A percentile compares a stretch with the other conserved stretches of the same genome.
phyloP scores from a whole-genome alignment of 31 red algal genomes.

The Porphyra umbilicalis region DNA sequence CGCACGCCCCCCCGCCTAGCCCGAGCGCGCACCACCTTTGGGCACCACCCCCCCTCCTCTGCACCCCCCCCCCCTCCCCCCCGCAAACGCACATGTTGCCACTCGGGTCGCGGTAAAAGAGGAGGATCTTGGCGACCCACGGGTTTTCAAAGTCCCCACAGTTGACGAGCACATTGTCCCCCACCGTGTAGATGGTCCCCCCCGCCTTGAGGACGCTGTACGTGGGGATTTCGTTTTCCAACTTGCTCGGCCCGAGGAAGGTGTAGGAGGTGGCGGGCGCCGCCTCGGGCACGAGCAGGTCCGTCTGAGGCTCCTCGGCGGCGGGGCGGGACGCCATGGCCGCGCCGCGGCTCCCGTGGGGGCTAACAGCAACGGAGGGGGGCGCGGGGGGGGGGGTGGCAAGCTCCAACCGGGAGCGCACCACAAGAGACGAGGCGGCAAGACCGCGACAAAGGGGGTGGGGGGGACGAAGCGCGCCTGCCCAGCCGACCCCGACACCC shows the following conservation, averaged over 20 bases:
- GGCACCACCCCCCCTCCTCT: background rate
- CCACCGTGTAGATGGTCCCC: background rate
- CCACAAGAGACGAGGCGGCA: too few species aligned
- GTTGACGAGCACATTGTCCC: background rate
- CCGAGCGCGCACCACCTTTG: background rate
- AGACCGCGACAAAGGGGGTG: too few species aligned
- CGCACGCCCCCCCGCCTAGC: background rate
- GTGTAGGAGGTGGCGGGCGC: background rate
- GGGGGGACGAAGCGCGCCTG: too few species aligned
- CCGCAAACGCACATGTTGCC: background rate
- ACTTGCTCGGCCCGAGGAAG: background rate
- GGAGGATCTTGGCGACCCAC: background rate
- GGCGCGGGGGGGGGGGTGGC: too few species aligned
- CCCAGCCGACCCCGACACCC: too few species aligned
- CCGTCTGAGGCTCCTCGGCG: background rate
- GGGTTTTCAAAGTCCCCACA: background rate
- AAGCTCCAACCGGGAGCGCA: too few species aligned
- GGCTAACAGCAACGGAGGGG: too few species aligned
- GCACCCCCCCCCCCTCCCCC: background rate
- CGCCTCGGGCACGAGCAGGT: background rate
- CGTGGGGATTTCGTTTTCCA: background rate
- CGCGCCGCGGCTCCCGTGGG: background rate
- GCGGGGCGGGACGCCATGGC: background rate
- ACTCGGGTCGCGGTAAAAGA: background rate
- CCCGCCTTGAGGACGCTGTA: background rate